Conservation (phyloP, 2,329 filamentous ascomycete species). For the Curvularia spicifera region DNA sequence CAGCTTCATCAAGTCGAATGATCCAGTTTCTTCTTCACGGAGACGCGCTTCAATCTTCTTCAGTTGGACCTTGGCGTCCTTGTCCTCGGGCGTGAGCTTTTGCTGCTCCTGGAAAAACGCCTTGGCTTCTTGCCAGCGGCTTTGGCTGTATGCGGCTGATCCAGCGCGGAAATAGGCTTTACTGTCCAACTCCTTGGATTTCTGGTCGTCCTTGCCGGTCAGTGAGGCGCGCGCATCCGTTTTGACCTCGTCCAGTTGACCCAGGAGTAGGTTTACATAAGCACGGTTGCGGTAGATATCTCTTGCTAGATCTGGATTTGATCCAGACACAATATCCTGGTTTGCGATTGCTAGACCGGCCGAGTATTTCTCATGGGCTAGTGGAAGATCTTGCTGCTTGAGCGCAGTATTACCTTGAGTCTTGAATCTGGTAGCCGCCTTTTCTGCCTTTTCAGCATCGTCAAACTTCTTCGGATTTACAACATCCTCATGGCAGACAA, state of each 20-base stretch:
- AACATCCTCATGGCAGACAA: slow-evolving; percentile 42
- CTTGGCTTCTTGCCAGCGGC: slow-evolving; percentile 48
- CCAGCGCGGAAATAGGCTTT: slow-evolving; percentile 56
- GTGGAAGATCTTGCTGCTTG: slow-evolving; percentile 48
- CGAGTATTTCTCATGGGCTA: slow-evolving; percentile 45
- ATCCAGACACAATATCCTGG: slow-evolving; percentile 19
- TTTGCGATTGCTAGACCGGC: slow-evolving; percentile 36
- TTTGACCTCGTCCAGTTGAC: slow-evolving; percentile 40
- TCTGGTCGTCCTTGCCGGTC: slow-evolving; percentile 31
- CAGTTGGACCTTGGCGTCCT: slow-evolving; percentile 40
- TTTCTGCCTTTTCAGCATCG: slow-evolving; percentile 43
- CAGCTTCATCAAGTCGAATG: slow-evolving; percentile 49
- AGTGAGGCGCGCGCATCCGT: slow-evolving; percentile 40
- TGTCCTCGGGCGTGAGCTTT: slow-evolving; percentile 40
- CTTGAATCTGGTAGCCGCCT: slow-evolving; percentile 40
- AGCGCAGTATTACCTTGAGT: slow-evolving; percentile 43
- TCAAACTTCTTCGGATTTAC: slow-evolving; percentile 35
- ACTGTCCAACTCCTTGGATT: slow-evolving; percentile 45
- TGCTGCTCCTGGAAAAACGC: slow-evolving; percentile 45
- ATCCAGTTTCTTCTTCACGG: slow-evolving; percentile 51
- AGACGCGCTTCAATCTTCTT: slow-evolving; percentile 30
- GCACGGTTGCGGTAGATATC: slow-evolving; percentile 48
- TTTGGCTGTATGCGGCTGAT: slow-evolving; percentile 55
- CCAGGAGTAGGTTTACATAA: slow-evolving; percentile 41
- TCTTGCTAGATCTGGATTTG: slow-evolving; percentile 30